Base-by-base conservation (phyloP, 225 moss, liverwort and hornwort species). In the Polytrichum commune region DNA sequence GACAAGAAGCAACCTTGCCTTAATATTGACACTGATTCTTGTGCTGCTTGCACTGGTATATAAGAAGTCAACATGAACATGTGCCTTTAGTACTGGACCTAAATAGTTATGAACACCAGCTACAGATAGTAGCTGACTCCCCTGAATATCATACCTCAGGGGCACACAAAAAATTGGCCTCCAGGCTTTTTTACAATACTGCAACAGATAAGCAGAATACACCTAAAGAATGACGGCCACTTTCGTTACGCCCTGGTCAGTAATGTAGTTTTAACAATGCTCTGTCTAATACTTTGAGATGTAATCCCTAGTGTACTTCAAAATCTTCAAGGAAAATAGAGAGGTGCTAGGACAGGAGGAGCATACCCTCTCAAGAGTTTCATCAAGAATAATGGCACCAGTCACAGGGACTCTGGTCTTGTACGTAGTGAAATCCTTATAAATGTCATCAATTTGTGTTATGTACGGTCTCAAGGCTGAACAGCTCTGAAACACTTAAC, bases 401-500 rank as follows among this genome's bases (percentile, higher is more conserved):
- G 91, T 95, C 0, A 98, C 98, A 6, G 98, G 98, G 16, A 98
- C 92, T n/a, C 95, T 78, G 55, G 93, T 95, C 80, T 98, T 98
- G 76, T 98, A 98, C 0, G 91, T 89, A 18, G 95, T 98, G 68
- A 98, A 98, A 71, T 98, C 95, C 83, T 98, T 98, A 78, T 98
- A 98, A 19, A 95, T 98, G 75, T 91, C 90, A 58, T 98, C 95
- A 64, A 98, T 94, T 56, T 95, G 94, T 13, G 84, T 82, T 27
- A 91, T 90, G 35, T 95, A 98, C 23, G 98, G 98, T 60, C 95
- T 88, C 53, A 98, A 81, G 2, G 98, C 98, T 4, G 62, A 75
- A 67, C 98, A 98, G 75, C 90, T 93, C 79, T 98, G 95, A 69
- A 98, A 98, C 98, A 98, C 88, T 81, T 76, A 13, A 72, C 68